Base-by-base conservation (phyloP, 169 alveolate species). In the Fabrea salina region DNA sequence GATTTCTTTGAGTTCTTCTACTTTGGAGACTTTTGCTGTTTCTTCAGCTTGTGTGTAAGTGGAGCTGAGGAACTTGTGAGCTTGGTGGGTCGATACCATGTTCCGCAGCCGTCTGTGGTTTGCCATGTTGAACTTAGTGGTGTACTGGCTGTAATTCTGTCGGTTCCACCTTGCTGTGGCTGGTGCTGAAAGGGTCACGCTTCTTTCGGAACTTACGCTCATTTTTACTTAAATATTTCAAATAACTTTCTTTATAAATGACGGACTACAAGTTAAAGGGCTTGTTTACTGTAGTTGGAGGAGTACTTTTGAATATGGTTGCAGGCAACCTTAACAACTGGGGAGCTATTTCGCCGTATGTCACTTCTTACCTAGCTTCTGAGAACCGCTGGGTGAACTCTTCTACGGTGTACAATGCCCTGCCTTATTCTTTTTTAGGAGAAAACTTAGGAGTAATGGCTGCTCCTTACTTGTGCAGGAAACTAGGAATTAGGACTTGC, bases 151-250 rank as follows among this genome's bases (percentile, higher is more conserved):
- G n/a, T 8, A 35, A 1, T 47, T 33, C n/a, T 13, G n/a, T 35
- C 49, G 32, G 32, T 61, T 61, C 74, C 74, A 61, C 3, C 74
- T 61, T 16, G 32, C 74, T 33, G 74, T 61, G 32, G 74, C 74
- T n/a, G n/a, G n/a, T n/a, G n/a, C n/a, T n/a, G n/a, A n/a, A n/a
- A n/a, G n/a, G n/a, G n/a, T n/a, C n/a, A n/a, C n/a, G n/a, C n/a
- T n/a, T n/a, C n/a, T n/a, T n/a, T n/a, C n/a, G n/a, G n/a, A n/a
- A n/a, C n/a, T n/a, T n/a, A n/a, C n/a, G n/a, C n/a, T n/a, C n/a
- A n/a, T n/a, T n/a, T n/a, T n/a, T n/a, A n/a, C n/a, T n/a, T n/a
- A n/a, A n/a, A n/a, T n/a, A n/a, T n/a, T n/a, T n/a, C n/a, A n/a
- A n/a, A n/a, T n/a, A n/a, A n/a, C n/a, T n/a, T n/a, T n/a, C n/a